These are phyloP conservation scores for Karstenula rhodostoma DNA, from an alignment of 2,329 filamentous ascomycete species.

Conservation along the genomic window DNA sequence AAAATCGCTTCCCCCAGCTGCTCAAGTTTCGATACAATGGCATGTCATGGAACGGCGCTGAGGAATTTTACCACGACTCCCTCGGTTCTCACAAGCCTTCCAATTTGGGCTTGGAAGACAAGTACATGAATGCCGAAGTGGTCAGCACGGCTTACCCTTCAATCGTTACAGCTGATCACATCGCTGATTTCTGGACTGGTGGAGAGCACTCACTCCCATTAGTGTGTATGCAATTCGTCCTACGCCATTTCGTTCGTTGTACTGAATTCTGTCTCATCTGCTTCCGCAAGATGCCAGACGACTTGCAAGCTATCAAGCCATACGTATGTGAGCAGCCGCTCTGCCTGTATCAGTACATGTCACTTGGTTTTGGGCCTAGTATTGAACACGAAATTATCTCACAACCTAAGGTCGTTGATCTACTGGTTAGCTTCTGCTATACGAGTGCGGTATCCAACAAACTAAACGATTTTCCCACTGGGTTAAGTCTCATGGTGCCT, in stretches of 20 bases:
- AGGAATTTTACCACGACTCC: slow-evolving; percentile 62
- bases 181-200: slow-evolving; percentile 40
- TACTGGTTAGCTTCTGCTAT: slow-evolving; percentile 85
- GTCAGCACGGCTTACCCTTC: slow-evolving; percentile 50
- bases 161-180: slow-evolving; percentile 61
- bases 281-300: slow-evolving; percentile 70
- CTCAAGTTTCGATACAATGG: slow-evolving; percentile 65
- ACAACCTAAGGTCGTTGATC: slow-evolving; percentile 83
- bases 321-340: slow-evolving; percentile 77
- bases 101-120: slow-evolving; percentile 48
- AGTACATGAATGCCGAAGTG: slow-evolving; percentile 49
- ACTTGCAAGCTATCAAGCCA: slow-evolving; percentile 76
- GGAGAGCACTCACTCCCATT: slow-evolving; percentile 63
- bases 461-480: slow-evolving; percentile 64
- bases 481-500: slow-evolving; percentile 64
- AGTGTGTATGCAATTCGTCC: slow-evolving; percentile 74
- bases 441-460: slow-evolving; percentile 56
- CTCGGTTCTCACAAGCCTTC: slow-evolving; percentile 47
- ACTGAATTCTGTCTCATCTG: slow-evolving; percentile 90
- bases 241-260: slow-evolving; percentile 80
- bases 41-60: slow-evolving; percentile 74
- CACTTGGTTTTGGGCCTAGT: slow-evolving; percentile 82
- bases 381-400: slow-evolving; percentile 84
- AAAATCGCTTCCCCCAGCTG: slow-evolving; percentile 69
- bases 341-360: slow-evolving; percentile 89